phyloP scores from a whole-genome alignment of 148 eudicot genomes.

The Suaeda aralocaspica region DNA sequence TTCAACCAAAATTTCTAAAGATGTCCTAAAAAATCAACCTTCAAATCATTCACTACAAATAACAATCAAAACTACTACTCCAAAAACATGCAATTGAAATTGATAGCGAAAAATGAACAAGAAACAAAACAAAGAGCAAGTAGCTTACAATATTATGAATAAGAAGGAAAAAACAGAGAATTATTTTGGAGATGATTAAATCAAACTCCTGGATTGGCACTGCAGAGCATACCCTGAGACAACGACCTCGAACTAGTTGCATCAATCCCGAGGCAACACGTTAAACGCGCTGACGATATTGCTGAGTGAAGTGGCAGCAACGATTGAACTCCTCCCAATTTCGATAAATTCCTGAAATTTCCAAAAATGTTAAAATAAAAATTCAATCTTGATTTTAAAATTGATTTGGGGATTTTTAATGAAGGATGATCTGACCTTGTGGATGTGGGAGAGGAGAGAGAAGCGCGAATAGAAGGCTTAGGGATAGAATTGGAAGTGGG shows the following conservation, averaged over 20 bases:
- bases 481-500: conserved; percentile 36
- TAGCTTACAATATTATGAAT: conserved; percentile 32
- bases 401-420: neutral
- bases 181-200: conserved; percentile 27
- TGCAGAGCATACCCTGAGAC: conserved; percentile 98
- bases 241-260: conserved; percentile 72
- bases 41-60: no score
- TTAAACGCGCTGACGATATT: conserved; percentile 70
- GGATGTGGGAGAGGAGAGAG: conserved; percentile 40
- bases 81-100: no score
- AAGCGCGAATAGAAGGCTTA: conserved; percentile 27
- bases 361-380: neutral
- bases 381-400: conserved; percentile 1
- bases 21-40: no score
- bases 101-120: conserved; percentile 5
- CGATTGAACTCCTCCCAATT: conserved; percentile 67
- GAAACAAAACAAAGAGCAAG: conserved; percentile 31
- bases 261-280: conserved; percentile 80
- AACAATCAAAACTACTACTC: no score
- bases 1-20: no score
- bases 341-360: conserved; percentile 64
- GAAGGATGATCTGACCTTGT: conserved; percentile 31
- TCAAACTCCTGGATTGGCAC: conserved; percentile 98
- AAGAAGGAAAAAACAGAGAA: conserved; percentile 22
- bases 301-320: conserved; percentile 82